Conservation (phyloP, 108 stramenopile species). For the Stephanodiscus triporus region DNA sequence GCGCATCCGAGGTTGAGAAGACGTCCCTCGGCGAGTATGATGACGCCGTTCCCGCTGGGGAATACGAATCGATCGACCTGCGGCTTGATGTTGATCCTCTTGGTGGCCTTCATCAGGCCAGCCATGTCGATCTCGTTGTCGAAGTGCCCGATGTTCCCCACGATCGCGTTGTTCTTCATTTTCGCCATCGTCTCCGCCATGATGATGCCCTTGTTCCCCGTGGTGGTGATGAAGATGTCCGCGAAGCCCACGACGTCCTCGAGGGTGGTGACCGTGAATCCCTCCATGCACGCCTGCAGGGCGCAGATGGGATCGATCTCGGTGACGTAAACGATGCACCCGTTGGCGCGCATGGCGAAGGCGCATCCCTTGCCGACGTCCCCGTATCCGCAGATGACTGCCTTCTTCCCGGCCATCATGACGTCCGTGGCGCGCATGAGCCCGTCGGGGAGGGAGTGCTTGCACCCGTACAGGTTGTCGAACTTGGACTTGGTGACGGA, state of each 20-base stretch:
- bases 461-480: slow-evolving; percentile 99
- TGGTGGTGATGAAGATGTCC: slow-evolving; percentile 99
- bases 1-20: slow-evolving; percentile 99
- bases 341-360: slow-evolving; percentile 97
- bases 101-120: slow-evolving; percentile 87
- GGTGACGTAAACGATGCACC: slow-evolving; percentile 97
- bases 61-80: slow-evolving; percentile 99
- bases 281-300: slow-evolving; percentile 99
- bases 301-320: slow-evolving; percentile 99
- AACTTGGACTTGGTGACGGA: slow-evolving; percentile 99
- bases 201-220: slow-evolving; percentile 99
- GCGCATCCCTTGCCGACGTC: slow-evolving; percentile 99
- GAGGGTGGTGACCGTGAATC: slow-evolving; percentile 94
- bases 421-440: slow-evolving; percentile 99
- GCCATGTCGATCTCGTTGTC: slow-evolving; percentile 99
- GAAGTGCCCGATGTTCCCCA: slow-evolving; percentile 99
- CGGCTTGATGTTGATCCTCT: slow-evolving; percentile 99
- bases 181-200: slow-evolving; percentile 94
- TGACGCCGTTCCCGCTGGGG: slow-evolving; percentile 87
- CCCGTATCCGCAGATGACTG: slow-evolving; percentile 99
- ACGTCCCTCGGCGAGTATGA: slow-evolving; percentile 99
- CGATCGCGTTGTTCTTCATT: slow-evolving; percentile 99
- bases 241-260: slow-evolving; percentile 82
- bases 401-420: slow-evolving; percentile 99
- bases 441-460: slow-evolving; percentile 99